A percentile compares a stretch with the other conserved stretches of the same genome.
These are phyloP conservation scores for Meyerozyma athensensis DNA, from an alignment of 1,139 yeast genomes.

Conservation along the genomic window DNA sequence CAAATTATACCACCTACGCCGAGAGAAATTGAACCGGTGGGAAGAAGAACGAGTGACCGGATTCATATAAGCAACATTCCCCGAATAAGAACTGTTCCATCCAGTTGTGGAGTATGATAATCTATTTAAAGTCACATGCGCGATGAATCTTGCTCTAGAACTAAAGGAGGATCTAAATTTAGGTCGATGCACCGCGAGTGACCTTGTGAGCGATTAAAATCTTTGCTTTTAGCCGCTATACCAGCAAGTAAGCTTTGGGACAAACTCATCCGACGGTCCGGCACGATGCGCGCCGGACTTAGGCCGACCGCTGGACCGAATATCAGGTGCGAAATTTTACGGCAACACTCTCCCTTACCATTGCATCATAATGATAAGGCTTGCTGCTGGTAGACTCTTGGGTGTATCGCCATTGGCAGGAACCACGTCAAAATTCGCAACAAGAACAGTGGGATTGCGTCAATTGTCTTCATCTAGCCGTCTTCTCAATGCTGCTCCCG, in stretches of 20 bases:
- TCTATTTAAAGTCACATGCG: neutral
- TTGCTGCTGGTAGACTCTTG: slow-evolving; percentile 17
- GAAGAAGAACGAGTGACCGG: slow-evolving; percentile 12
- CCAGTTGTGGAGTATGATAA: no score
- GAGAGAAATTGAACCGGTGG: slow-evolving; percentile 13
- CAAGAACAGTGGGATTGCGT: neutral
- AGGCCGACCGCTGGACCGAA: slow-evolving; percentile 1
- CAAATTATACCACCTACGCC: slow-evolving; percentile 10
- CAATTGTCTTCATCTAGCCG: neutral
- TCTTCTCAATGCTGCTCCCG: slow-evolving; percentile 6
- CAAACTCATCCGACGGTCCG: neutral
- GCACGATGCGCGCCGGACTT: slow-evolving; percentile 3
- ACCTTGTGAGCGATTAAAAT: no score
- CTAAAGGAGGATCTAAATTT: no score
- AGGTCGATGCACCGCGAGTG: no score
- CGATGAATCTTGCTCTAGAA: neutral
- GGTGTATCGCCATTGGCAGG: slow-evolving; percentile 9
- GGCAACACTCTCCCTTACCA: neutral
- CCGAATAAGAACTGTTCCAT: no score
- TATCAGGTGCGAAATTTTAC: slow-evolving; percentile 1
- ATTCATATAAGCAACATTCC: slow-evolving; percentile 1
- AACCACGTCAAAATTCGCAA: neutral
- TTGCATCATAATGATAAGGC: slow-evolving; percentile 7
- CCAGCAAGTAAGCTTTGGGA: slow-evolving; percentile 2
- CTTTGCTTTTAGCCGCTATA: no score